Base-by-base conservation (phyloP, 768 basidiomycete genomes). In the Suillus variegatus region DNA sequence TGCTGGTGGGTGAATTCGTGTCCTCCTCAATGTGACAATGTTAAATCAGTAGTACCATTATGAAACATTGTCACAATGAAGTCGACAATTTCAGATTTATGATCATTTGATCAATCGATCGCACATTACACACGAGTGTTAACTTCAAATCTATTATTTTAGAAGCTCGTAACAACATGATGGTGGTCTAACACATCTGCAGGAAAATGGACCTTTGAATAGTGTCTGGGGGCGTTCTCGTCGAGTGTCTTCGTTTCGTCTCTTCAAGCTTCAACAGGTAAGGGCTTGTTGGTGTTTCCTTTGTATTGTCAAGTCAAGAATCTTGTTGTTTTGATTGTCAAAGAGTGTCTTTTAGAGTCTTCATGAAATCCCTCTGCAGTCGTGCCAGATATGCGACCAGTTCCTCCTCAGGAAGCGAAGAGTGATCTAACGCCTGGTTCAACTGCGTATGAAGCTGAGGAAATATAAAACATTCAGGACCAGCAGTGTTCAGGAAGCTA, bases 381-480 rank as follows among this genome's bases (percentile, higher is more conserved):
- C 86, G 81, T 57, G 81, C 80, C 46, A 95, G 79, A 72, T 93
- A 93, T 4, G 79, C 78, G 20, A 86, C 73, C 1, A 94, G 78
- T 55, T 93, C 93, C 66, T 82, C 81, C 62, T 90, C 88, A 1
- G 92, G 91, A 38, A 95, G 82, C 3, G 88, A 82, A 20, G 93
- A 92, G 69, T 93, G 80, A 36, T 91, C 86, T 47, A 86, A 76
- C 0, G 88, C 90, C 76, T 95, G 92, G 1, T 78, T 84, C 18
- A 95, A 85, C 70, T 94, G 90, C 0, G 89, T 88, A 62, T 85
- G 84, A 47, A 94, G 84, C 91, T 93, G 71, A n/a, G 44, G 49
- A 16, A 14, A 64, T 22, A 16, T n/a, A 28, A 12, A 40, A 40
- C 25, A 32, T 47, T 64, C 46, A 36, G 22, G n/a, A 3, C n/a